Conservation (phyloP, 2,329 filamentous ascomycete species). For the Aspergillus floridensis region DNA sequence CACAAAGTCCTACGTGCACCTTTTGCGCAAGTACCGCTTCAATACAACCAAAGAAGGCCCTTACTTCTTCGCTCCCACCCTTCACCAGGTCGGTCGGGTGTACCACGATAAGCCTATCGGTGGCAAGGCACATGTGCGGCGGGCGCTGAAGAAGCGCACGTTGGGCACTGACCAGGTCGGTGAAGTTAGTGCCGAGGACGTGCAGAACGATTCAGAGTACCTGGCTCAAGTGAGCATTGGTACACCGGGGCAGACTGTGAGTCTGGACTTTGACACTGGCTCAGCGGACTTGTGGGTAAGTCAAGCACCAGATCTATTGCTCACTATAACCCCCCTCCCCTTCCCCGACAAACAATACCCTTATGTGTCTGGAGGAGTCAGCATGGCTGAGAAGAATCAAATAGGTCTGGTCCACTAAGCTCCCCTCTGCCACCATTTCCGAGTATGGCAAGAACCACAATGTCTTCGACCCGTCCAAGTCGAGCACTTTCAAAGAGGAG, state of each 20-base stretch:
- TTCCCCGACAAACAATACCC: neutral
- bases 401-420: slow-evolving; percentile 9
- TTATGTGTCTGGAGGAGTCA: neutral
- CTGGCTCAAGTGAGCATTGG: slow-evolving; percentile 64
- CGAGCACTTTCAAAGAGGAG: slow-evolving; percentile 56
- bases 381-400: slow-evolving; percentile 5
- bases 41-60: slow-evolving; percentile 62
- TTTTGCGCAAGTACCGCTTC: slow-evolving; percentile 63
- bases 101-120: slow-evolving; percentile 48
- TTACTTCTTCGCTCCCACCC: slow-evolving; percentile 53
- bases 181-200: slow-evolving; percentile 59
- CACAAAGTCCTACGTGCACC: slow-evolving; percentile 61
- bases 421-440: slow-evolving; percentile 7
- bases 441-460: slow-evolving; percentile 42
- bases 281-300: slow-evolving; percentile 67
- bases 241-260: slow-evolving; percentile 60
- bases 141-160: slow-evolving; percentile 51
- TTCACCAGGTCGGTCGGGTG: slow-evolving; percentile 51
- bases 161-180: slow-evolving; percentile 38
- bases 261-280: slow-evolving; percentile 68
- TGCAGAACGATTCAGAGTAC: slow-evolving; percentile 66
- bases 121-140: slow-evolving; percentile 49
- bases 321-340: neutral
- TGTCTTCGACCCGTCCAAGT: slow-evolving; percentile 61
- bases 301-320: neutral